Conservation (phyloP, 2,329 filamentous ascomycete genomes). For the Fusarium sacchari region DNA sequence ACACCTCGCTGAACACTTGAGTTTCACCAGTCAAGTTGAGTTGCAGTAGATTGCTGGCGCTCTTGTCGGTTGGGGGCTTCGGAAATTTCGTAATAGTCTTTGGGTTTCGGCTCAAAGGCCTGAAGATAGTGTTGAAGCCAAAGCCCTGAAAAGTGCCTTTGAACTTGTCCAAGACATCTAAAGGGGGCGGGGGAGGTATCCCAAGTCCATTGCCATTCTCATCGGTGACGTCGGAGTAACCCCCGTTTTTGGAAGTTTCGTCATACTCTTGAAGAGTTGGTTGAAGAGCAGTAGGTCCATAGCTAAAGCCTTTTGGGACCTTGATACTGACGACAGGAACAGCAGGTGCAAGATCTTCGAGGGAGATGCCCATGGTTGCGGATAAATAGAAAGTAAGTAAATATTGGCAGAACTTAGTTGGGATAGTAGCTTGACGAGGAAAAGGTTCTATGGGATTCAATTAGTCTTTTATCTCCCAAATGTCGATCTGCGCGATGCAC, state of each 20-base stretch:
- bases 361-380: neutral
- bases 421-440: neutral
- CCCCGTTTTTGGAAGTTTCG: neutral
- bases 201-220: neutral
- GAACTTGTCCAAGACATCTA: neutral
- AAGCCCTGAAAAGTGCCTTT: neutral
- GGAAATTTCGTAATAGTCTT: neutral
- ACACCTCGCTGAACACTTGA: neutral
- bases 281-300: neutral
- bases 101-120: neutral
- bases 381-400: neutral
- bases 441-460: fast-evolving
- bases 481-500: fast-evolving
- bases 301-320: neutral
- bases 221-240: neutral
- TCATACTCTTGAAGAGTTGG: neutral
- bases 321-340: neutral
- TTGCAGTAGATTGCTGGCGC: neutral
- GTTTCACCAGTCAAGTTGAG: neutral
- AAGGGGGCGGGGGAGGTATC: fast-evolving
- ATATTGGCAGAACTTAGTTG: fast-evolving
- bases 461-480: neutral
- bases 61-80: neutral
- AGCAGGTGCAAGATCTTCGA: neutral
- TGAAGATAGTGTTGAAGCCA: neutral